These are phyloP conservation scores for Cudoniella acicularis DNA, from an alignment of 495 filamentous ascomycete species.

Conservation along the genomic window DNA sequence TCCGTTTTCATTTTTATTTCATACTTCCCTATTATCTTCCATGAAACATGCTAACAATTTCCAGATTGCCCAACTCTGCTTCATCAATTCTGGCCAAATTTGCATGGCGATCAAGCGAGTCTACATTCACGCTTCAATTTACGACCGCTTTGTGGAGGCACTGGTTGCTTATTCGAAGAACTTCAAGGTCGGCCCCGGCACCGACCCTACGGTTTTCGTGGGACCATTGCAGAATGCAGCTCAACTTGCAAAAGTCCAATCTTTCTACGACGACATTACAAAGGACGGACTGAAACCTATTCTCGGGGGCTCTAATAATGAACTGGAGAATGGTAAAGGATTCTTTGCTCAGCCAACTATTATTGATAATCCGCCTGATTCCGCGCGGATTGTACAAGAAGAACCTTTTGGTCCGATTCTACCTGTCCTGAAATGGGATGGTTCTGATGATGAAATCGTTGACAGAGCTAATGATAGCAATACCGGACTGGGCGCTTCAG, in stretches of 20 bases:
- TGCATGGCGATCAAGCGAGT: slow-evolving; percentile 34
- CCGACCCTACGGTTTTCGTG: slow-evolving; percentile 30
- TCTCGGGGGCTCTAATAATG: background rate
- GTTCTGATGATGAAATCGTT: slow-evolving; percentile 45
- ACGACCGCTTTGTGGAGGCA: slow-evolving; percentile 46
- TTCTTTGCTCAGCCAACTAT: slow-evolving; percentile 55
- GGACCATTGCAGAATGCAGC: slow-evolving; percentile 53
- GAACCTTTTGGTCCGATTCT: slow-evolving; percentile 48
- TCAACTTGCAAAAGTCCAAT: slow-evolving; percentile 41
- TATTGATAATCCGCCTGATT: slow-evolving; percentile 53
- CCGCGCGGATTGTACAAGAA: slow-evolving; percentile 43
- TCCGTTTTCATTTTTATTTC: background rate
- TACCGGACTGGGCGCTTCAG: slow-evolving; percentile 45
- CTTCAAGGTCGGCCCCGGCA: slow-evolving; percentile 36
- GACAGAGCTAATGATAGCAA: slow-evolving; percentile 42
- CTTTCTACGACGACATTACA: slow-evolving; percentile 25
- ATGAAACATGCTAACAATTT: slow-evolving; percentile 2
- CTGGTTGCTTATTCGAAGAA: slow-evolving; percentile 44
- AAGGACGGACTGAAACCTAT: slow-evolving; percentile 24
- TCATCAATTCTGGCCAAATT: slow-evolving; percentile 28
- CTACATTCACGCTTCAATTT: slow-evolving; percentile 55
- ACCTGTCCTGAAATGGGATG: slow-evolving; percentile 42
- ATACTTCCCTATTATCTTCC: too few relatives aligned
- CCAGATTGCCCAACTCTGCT: background rate
- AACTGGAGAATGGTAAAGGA: background rate